These are phyloP conservation scores for Darksidea phi DNA, from an alignment of 495 filamentous ascomycete species.

Conservation along the genomic window DNA sequence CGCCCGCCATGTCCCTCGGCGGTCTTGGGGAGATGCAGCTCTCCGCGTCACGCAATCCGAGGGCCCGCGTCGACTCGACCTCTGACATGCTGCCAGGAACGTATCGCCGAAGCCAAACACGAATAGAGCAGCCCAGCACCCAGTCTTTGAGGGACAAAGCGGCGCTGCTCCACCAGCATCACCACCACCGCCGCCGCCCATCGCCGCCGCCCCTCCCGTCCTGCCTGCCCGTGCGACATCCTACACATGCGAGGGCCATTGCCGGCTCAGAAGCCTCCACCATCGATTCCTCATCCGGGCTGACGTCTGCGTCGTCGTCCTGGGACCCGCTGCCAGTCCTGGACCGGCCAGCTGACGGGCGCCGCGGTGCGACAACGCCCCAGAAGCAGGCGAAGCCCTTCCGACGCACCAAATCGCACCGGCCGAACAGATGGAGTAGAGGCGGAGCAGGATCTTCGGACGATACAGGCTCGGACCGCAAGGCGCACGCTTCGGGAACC, in stretches of 20 bases:
- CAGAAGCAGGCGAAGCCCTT: conserved; percentile 11
- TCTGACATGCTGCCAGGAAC: conserved; percentile 7
- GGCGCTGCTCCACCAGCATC: background rate
- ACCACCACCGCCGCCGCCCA: background rate
- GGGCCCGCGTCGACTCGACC: background rate
- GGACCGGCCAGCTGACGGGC: background rate
- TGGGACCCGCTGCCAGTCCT: conserved; percentile 4
- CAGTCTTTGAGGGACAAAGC: conserved; percentile 16
- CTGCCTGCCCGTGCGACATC: background rate
- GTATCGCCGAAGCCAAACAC: background rate
- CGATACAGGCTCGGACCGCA: conserved; percentile 23
- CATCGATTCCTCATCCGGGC: background rate
- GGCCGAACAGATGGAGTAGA: conserved; percentile 22
- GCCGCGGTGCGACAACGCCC: conserved; percentile 2
- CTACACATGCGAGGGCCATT: conserved; percentile 7
- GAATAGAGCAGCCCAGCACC: background rate
- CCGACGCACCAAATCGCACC: conserved; percentile 10
- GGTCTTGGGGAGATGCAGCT: background rate
- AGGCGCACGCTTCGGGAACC: conserved; percentile 7
- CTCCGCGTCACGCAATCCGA: background rate
- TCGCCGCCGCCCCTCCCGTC: background rate
- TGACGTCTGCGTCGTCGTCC: conserved; percentile 23
- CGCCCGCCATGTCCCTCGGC: conserved; percentile 5
- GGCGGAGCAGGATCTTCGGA: conserved; percentile 7
- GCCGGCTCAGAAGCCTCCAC: conserved; percentile 1